phyloP scores from a whole-genome alignment of 2,329 filamentous ascomycete genomes.

The Colletotrichum ledebouriae region DNA sequence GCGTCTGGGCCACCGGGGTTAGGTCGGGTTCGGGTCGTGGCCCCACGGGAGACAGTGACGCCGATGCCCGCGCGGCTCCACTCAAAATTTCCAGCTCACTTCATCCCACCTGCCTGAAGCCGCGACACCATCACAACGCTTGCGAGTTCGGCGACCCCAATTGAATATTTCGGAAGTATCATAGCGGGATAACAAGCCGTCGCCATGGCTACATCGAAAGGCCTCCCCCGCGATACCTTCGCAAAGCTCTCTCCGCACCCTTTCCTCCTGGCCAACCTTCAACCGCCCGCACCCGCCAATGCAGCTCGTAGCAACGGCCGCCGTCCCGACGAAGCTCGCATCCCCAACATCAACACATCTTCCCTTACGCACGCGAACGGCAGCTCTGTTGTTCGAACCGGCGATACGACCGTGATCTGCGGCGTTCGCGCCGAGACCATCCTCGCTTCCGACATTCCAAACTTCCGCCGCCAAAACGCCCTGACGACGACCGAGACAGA shows the following conservation, averaged over 20 bases:
- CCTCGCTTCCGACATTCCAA: constrained; percentile 79
- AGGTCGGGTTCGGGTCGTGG: background rate
- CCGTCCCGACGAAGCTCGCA: constrained; percentile 75
- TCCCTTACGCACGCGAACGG: constrained; percentile 92
- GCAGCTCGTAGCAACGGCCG: constrained; percentile 87
- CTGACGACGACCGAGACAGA: constrained; percentile 16
- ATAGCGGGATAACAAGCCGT: background rate
- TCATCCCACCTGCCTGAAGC: constrained; percentile 25
- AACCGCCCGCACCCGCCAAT: constrained; percentile 60
- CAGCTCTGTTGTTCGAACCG: constrained; percentile 87
- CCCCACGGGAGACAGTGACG: constrained; percentile 35
- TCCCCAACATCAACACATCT: constrained; percentile 82
- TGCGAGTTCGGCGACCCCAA: background rate
- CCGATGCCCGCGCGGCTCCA: constrained; percentile 35
- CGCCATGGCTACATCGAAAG: constrained; percentile 54
- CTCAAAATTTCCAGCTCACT: constrained; percentile 38
- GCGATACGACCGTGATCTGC: constrained; percentile 95
- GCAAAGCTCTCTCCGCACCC: constrained; percentile 90
- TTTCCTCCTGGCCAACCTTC: constrained; percentile 90
- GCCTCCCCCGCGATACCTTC: constrained; percentile 77
- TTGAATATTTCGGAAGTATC: background rate
- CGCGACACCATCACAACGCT: background rate
- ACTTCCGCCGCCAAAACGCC: constrained; percentile 64
- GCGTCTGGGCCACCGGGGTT: no score
- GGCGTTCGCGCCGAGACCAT: constrained; percentile 91